phyloP scores from a whole-genome alignment of 2,329 filamentous ascomycete genomes.

The Rhytidhysteron rufulum region DNA sequence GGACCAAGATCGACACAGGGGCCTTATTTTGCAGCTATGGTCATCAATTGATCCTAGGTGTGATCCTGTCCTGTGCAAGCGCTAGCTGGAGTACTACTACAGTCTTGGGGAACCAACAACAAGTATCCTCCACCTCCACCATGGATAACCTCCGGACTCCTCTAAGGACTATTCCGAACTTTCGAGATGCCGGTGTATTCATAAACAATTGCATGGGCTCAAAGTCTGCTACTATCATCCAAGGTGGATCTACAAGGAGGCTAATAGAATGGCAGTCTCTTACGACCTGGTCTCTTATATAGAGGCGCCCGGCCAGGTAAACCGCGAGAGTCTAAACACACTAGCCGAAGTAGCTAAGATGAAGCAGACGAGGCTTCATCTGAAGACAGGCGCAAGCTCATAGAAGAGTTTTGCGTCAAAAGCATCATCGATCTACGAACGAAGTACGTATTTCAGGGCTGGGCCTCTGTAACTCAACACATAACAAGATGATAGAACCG shows the following conservation, averaged over 20 bases:
- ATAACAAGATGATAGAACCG: slow-evolving; percentile 52
- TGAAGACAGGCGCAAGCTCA: slow-evolving; percentile 59
- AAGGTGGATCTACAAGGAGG: neutral
- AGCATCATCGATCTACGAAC: slow-evolving; percentile 78
- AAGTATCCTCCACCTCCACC: neutral
- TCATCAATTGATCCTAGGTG: neutral
- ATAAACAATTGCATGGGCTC: slow-evolving; percentile 20
- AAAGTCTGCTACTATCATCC: slow-evolving; percentile 9
- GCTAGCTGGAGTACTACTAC: no score
- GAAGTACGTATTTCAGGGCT: slow-evolving; percentile 49
- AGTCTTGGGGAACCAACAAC: no score
- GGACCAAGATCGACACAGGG: slow-evolving; percentile 4
- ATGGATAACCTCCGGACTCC: slow-evolving; percentile 10
- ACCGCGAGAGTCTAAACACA: slow-evolving; percentile 3
- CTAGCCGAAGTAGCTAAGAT: neutral
- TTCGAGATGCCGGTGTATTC: slow-evolving; percentile 32
- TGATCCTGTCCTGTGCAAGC: neutral
- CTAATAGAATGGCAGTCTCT: slow-evolving; percentile 12
- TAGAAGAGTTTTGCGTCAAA: slow-evolving; percentile 59
- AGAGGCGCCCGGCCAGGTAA: slow-evolving; percentile 34
- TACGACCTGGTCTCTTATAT: slow-evolving; percentile 27
- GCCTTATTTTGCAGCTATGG: slow-evolving; percentile 2
- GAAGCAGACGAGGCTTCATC: slow-evolving; percentile 64
- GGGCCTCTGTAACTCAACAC: neutral
- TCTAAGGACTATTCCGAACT: slow-evolving; percentile 31